A percentile compares a stretch with the other conserved stretches of the same genome.
Conservation (phyloP, 176 grass and related monocot species). For the Oryza coarctata region DNA sequence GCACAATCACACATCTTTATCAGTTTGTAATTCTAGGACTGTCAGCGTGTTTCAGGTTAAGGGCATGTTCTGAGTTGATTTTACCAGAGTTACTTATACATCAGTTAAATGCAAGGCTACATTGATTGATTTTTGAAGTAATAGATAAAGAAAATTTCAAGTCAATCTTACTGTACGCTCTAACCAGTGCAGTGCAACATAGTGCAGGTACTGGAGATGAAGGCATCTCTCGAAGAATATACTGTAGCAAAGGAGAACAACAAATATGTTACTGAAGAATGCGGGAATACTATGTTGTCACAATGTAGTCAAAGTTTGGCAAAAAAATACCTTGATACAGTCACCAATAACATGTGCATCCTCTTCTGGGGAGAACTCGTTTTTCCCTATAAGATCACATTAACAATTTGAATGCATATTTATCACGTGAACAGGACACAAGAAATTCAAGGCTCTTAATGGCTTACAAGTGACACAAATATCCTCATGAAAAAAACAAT, state of each 20-base stretch:
- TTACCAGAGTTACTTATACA: conserved; percentile 22
- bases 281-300: not conserved
- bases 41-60: conserved; percentile 22
- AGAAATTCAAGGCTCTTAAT: not conserved
- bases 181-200: conserved; percentile 84
- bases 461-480: not conserved
- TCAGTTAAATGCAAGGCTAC: conserved; percentile 26
- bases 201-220: conserved; percentile 75
- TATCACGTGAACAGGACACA: conserved; percentile 15
- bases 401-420: conserved; percentile 21
- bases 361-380: conserved; percentile 88
- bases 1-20: conserved; percentile 40
- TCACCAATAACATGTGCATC: conserved; percentile 98
- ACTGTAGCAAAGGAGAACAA: conserved; percentile 57
- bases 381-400: conserved; percentile 73
- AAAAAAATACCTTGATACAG: conserved; percentile 89
- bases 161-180: conserved; percentile 75
- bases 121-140: not conserved
- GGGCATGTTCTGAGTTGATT: conserved; percentile 9
- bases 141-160: conserved; percentile 31
- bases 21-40: conserved; percentile 34
- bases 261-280: conserved; percentile 33
- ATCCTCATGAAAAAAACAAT: not conserved
- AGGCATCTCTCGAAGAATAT: conserved; percentile 90
- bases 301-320: conserved; percentile 6